Conservation (phyloP, 306 rosid genomes). For the Fagus sylvatica region DNA sequence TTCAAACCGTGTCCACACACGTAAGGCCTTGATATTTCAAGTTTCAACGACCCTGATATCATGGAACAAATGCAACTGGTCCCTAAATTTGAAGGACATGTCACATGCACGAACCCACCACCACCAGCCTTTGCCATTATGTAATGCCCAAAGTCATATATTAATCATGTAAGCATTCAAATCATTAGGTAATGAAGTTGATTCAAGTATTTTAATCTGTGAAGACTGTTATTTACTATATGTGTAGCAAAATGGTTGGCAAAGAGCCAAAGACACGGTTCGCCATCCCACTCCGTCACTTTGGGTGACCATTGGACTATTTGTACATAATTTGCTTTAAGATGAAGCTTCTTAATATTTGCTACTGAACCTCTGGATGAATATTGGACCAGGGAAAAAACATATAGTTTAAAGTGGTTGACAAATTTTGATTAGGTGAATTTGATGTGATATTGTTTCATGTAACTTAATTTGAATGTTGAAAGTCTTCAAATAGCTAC, state of each 20-base stretch:
- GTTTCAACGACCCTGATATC: slow-evolving; percentile 15
- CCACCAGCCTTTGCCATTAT: slow-evolving; percentile 3
- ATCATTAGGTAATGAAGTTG: no score
- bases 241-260: background rate
- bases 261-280: background rate
- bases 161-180: no score
- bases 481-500: no score
- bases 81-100: slow-evolving; percentile 9
- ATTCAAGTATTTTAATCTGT: background rate
- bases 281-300: background rate
- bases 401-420: no score
- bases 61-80: background rate
- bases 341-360: background rate
- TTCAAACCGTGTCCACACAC: background rate
- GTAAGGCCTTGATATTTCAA: background rate
- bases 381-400: background rate
- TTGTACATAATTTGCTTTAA: background rate
- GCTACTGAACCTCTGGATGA: background rate
- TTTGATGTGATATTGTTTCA: no score
- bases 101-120: slow-evolving; percentile 27
- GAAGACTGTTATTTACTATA: background rate
- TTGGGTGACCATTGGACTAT: background rate
- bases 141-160: background rate
- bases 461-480: no score
- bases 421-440: no score